Evolutionary conservation across 768 basidiomycete genomes (phyloP).

Genomic region (Calvatia gigantea): DNA sequence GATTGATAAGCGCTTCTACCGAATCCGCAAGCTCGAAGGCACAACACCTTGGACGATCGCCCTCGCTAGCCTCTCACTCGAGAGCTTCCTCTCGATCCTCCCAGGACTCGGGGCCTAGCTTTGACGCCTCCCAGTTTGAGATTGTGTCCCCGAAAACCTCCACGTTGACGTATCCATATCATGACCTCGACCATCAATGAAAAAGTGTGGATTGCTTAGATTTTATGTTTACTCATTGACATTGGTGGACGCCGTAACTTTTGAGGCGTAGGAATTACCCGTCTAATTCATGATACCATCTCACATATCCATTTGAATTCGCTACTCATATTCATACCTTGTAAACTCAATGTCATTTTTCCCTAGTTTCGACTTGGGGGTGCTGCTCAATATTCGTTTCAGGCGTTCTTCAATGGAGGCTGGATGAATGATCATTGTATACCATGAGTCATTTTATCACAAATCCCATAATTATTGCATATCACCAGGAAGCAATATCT

Average conservation of each 20-base stretch:
- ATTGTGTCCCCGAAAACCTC: constrained; percentile 49
- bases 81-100: constrained; percentile 41
- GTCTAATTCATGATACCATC: constrained; percentile 5
- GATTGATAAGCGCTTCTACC: constrained; percentile 30
- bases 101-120: constrained; percentile 44
- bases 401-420: background rate
- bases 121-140: constrained; percentile 68
- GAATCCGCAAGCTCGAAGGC: constrained; percentile 28
- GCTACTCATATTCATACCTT: constrained; percentile 5
- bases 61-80: constrained; percentile 32
- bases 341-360: constrained; percentile 6
- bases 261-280: too few relatives aligned
- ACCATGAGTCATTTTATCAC: background rate
- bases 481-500: constrained; percentile 11
- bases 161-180: constrained; percentile 54
- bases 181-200: constrained; percentile 42
- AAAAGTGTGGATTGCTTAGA: background rate
- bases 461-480: background rate
- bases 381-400: background rate
- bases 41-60: constrained; percentile 22
- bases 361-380: background rate
- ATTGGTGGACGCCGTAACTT: background rate
- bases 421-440: background rate
- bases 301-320: background rate
- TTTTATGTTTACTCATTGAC: constrained; percentile 7